Evolutionary conservation across 2,329 filamentous ascomycete genomes (phyloP).

Genomic region (Cladophialophora bantiana): DNA sequence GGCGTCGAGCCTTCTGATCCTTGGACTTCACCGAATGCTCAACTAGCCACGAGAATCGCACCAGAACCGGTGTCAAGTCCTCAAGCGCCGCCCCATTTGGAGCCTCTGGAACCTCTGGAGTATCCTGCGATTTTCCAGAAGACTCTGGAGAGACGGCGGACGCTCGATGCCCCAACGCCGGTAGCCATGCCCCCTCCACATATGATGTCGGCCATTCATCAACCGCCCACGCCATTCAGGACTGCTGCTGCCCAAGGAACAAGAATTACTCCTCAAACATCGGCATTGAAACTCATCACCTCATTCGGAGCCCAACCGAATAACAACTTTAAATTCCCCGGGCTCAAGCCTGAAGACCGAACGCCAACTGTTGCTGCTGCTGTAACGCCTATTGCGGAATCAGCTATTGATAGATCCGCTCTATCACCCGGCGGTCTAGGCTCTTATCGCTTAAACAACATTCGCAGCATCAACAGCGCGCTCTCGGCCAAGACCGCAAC

Average conservation of each 20-base stretch:
- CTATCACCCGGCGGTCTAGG: conserved; percentile 73
- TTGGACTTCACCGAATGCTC: conserved; percentile 84
- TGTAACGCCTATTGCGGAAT: conserved; percentile 87
- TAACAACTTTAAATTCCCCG: conserved; percentile 68
- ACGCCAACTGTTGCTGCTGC: conserved; percentile 79
- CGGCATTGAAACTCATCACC: conserved; percentile 88
- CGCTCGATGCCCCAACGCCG: conserved; percentile 62
- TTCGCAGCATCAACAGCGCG: conserved; percentile 73
- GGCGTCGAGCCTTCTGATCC: conserved; percentile 83
- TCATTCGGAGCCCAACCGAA: conserved; percentile 68
- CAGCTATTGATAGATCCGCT: conserved; percentile 66
- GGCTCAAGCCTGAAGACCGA: conserved; percentile 60
- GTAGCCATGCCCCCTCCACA: conserved; percentile 49
- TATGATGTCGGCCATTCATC: conserved; percentile 24
- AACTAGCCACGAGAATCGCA: conserved; percentile 51
- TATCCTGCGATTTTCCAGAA: conserved; percentile 37
- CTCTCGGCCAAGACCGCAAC: conserved; percentile 70
- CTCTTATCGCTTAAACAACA: conserved; percentile 62
- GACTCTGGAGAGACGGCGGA: conserved; percentile 37
- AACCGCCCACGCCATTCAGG: conserved; percentile 39
- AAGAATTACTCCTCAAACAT: conserved; percentile 74
- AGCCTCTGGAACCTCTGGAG: conserved; percentile 49
- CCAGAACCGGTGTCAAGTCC: conserved; percentile 21
- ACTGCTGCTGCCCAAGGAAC: conserved; percentile 50
- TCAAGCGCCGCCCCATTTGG: conserved; percentile 53